Evolutionary conservation across 345 rosid species (phyloP), one percentile per base, ranked within the genome.

Genomic region (Xanthoceras sorbifolium): DNA sequence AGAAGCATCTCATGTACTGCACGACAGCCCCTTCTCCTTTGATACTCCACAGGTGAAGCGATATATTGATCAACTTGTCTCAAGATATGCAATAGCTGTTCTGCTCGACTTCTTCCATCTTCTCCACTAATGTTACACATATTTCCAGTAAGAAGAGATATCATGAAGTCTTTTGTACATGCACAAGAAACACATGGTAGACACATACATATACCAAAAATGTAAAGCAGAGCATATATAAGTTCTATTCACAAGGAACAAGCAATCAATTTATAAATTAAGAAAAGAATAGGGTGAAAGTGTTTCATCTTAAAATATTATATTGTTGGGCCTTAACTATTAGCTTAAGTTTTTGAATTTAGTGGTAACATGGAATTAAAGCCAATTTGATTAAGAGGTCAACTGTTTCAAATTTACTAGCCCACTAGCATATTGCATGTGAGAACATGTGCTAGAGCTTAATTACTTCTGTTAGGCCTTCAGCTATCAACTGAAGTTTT

Each of bases 31-130:
- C 99, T 89, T 86, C 83, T 93, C 77, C 99, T 90, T 83, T 93
- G 98, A 80, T 88, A 88, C 67, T 95, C 98, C 52, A 93, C 82
- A 48, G 94, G 77, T 70, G 99, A 93, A 76, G 96, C 85, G 62
- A 93, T 88, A 67, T 82, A 92, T 71, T 88, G 94, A 87, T 95
- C 99, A 83, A 90, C 83, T 80, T 89, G 97, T 85, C 96, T 92
- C 86, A 93, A 82, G 55, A 95, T 88, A 85, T 95, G 99, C 86
- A 93, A 78, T 55, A 95, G 92, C 83, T 95, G 99, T 90, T 95
- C 99, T 1, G 97, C 96, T 80, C 99, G 86, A 83, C 97, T 95
- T 90, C 98, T 85, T 76, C 99, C 99, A 87, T 95, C 99, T 89
- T 92, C 99, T 84, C 99, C 99, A 83, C 99, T 95, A 83, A 79